These are phyloP conservation scores for Erythrobasidium hasegawianum DNA, from an alignment of 1,284 basidiomycete genomes.

Conservation along the genomic window DNA sequence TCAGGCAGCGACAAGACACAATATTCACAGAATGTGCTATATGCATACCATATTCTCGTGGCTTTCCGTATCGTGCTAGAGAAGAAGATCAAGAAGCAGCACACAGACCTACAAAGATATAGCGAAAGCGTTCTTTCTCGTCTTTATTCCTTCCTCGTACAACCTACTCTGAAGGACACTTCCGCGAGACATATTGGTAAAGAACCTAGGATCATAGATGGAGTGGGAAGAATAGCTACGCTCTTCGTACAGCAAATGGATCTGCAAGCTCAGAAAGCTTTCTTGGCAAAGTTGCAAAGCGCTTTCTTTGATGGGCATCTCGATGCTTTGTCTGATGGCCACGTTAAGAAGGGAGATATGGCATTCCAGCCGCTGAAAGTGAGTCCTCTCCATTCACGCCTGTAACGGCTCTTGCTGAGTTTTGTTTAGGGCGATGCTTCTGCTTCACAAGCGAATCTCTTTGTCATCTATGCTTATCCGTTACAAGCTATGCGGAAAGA, in stretches of 20 bases:
- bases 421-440: constrained; percentile 56
- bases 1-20: constrained; percentile 29
- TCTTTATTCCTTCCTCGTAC: constrained; percentile 67
- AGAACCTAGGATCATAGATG: constrained; percentile 63
- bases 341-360: neutral
- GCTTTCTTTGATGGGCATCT: constrained; percentile 63
- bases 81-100: constrained; percentile 60
- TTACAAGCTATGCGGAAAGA: constrained; percentile 63
- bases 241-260: constrained; percentile 64
- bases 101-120: constrained; percentile 73
- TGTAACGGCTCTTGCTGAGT: no score
- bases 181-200: constrained; percentile 51
- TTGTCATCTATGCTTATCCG: constrained; percentile 64
- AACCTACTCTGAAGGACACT: constrained; percentile 48
- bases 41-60: constrained; percentile 74
- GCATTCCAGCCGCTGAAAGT: constrained; percentile 1
- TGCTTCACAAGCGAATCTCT: constrained; percentile 58
- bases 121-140: constrained; percentile 67
- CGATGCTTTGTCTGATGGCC: constrained; percentile 43
- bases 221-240: constrained; percentile 63
- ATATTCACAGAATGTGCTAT: constrained; percentile 63
- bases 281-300: constrained; percentile 42
- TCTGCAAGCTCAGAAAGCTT: constrained; percentile 54
- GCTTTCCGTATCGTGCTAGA: constrained; percentile 63
- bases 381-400: no score